Conservation (phyloP, 441 rosid species). For the Mallotus repandus region DNA sequence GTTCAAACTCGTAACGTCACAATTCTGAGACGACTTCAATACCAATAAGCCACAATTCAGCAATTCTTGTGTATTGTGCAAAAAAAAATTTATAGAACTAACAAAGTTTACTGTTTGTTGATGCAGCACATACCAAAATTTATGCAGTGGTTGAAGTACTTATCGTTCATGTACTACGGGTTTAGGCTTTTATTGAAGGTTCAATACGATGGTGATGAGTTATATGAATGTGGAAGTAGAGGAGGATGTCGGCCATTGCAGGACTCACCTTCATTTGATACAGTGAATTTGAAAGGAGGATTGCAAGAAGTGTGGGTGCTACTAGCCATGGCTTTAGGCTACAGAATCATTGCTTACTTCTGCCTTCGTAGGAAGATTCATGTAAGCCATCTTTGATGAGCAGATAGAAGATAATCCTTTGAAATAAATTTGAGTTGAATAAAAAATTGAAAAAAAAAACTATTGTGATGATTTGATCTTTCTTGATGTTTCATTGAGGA, state of each 20-base stretch:
- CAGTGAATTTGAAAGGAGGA: conserved; percentile 73
- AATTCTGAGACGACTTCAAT: background rate
- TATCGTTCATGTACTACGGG: conserved; percentile 88
- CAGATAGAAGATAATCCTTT: background rate
- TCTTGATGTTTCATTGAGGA: too few species aligned
- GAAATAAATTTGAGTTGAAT: background rate
- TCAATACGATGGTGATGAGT: conserved; percentile 67
- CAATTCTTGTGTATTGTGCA: too few species aligned
- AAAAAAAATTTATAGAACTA: background rate
- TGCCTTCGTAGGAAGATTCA: conserved; percentile 70
- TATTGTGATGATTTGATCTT: too few species aligned
- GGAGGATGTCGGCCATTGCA: conserved; percentile 73
- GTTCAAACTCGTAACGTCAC: background rate
- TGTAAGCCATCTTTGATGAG: conserved; percentile 52
- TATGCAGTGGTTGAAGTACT: conserved; percentile 87
- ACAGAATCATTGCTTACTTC: conserved; percentile 63
- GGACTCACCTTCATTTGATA: conserved; percentile 79
- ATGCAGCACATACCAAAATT: conserved; percentile 88
- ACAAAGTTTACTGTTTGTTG: background rate
- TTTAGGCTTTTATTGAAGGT: conserved; percentile 83
- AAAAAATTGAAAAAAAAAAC: background rate
- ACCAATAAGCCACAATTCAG: too few species aligned
- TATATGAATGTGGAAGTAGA: conserved; percentile 68
- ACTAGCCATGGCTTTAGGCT: conserved; percentile 74
- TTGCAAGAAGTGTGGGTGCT: conserved; percentile 87